These are phyloP conservation scores for Pyrus pyrifolia DNA, from an alignment of 306 rosid genomes.

Conservation along the genomic window DNA sequence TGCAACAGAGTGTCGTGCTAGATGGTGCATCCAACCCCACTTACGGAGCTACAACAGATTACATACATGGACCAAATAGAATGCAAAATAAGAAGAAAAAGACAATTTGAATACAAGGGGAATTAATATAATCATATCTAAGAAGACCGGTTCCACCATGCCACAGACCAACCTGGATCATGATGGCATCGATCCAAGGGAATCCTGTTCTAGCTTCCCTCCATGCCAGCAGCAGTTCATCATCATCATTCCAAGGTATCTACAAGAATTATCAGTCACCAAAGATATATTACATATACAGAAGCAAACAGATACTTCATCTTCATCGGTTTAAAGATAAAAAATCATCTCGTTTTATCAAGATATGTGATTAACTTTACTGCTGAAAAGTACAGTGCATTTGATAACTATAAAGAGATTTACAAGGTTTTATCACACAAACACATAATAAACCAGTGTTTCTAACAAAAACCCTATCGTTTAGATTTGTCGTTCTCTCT, in stretches of 20 bases:
- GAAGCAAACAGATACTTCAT: not conserved
- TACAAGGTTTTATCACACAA: not conserved
- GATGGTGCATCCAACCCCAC: slow-evolving; percentile 99
- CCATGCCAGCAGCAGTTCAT: slow-evolving; percentile 73
- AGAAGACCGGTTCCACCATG: not conserved
- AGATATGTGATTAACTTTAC: not conserved
- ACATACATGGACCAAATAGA: slow-evolving; percentile 3
- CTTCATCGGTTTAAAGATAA: not conserved
- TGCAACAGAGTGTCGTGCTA: slow-evolving; percentile 90
- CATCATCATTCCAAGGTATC: slow-evolving; percentile 87
- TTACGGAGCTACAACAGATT: slow-evolving; percentile 58
- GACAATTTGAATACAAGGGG: not conserved
- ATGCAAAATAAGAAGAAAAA: not conserved
- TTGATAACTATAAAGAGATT: not conserved
- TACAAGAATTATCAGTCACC: slow-evolving; percentile 11
- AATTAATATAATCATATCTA: not conserved
- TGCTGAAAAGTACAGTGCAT: not conserved
- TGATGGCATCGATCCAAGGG: slow-evolving; percentile 97
- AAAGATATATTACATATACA: not conserved
- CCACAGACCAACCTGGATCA: slow-evolving; percentile 66
- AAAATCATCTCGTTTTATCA: not conserved
- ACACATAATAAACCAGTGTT: not conserved
- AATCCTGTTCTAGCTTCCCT: slow-evolving; percentile 85
- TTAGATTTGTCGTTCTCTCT: not conserved
- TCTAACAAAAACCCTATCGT: not conserved